These are phyloP conservation scores for Gymnopilus dilepis DNA, from an alignment of 768 basidiomycete species.

Conservation along the genomic window DNA sequence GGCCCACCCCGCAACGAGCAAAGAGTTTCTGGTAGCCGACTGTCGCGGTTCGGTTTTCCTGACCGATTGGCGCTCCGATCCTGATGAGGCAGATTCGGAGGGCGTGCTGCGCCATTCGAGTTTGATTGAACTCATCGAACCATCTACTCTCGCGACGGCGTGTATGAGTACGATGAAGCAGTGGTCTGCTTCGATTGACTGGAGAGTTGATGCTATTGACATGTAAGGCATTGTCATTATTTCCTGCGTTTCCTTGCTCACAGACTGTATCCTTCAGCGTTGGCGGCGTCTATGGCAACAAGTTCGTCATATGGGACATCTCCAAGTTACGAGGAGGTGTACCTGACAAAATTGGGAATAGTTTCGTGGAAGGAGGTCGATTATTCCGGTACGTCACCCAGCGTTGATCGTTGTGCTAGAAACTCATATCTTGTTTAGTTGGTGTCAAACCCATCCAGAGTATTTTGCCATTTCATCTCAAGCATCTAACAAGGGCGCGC, in stretches of 20 bases:
- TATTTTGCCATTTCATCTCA: slow-evolving; percentile 79
- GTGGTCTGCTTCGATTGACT: slow-evolving; percentile 66
- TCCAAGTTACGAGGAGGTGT: slow-evolving; percentile 75
- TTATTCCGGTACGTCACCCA: slow-evolving; percentile 60
- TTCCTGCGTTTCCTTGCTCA: slow-evolving; percentile 8
- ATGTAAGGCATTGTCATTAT: slow-evolving; percentile 49
- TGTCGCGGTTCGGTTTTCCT: slow-evolving; percentile 74
- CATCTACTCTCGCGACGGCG: slow-evolving; percentile 61
- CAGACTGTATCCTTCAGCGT: slow-evolving; percentile 49
- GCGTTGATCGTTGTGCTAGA: not conserved
- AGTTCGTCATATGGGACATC: slow-evolving; percentile 80
- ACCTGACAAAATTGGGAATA: slow-evolving; percentile 63
- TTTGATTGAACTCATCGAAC: slow-evolving; percentile 75
- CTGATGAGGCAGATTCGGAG: slow-evolving; percentile 50
- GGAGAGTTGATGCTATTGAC: slow-evolving; percentile 72
- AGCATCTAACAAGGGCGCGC: slow-evolving; percentile 63
- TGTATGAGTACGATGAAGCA: slow-evolving; percentile 49
- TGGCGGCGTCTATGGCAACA: slow-evolving; percentile 75
- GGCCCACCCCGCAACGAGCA: slow-evolving; percentile 74
- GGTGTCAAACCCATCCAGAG: slow-evolving; percentile 78
- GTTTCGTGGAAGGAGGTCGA: slow-evolving; percentile 69
- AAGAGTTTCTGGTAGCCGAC: slow-evolving; percentile 82
- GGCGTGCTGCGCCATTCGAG: slow-evolving; percentile 65
- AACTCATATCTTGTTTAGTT: slow-evolving; percentile 46
- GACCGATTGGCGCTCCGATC: slow-evolving; percentile 85